Percentiles rank a stretch among this genome's conserved stretches.
Evolutionary conservation across 805 yeast genomes (phyloP).

Genomic region (Barnettozyma sp.): DNA sequence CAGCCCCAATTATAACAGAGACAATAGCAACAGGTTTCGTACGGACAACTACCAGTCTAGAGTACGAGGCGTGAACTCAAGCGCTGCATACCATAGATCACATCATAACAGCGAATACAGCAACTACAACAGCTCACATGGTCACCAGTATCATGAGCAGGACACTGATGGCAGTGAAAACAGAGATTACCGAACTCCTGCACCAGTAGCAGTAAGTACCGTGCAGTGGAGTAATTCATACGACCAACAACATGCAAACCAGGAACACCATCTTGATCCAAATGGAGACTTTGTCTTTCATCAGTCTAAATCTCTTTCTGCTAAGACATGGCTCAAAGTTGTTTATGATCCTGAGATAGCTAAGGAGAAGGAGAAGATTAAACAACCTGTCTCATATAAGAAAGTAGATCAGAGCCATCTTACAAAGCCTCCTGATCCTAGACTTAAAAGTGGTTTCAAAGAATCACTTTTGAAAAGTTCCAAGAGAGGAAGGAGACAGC

Average conservation of each 20-base stretch:
- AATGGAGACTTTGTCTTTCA: slow-evolving; percentile 10
- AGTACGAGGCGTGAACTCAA: no score
- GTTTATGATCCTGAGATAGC: slow-evolving; percentile 46
- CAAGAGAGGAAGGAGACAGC: slow-evolving; percentile 31
- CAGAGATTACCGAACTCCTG: no score
- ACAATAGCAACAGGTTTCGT: no score
- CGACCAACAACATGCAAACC: slow-evolving; percentile 3
- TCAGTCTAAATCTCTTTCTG: slow-evolving; percentile 5
- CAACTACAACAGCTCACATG: no score
- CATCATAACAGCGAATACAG: no score
- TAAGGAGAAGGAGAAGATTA: slow-evolving; percentile 38
- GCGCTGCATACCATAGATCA: no score
- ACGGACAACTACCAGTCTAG: no score
- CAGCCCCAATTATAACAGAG: no score
- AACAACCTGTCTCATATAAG: slow-evolving; percentile 31
- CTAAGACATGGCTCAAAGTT: slow-evolving; percentile 32
- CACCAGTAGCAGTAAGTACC: not conserved
- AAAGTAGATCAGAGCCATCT: slow-evolving; percentile 21
- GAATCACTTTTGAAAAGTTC: slow-evolving; percentile 21
- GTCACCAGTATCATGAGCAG: no score
- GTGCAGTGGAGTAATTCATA: not conserved
- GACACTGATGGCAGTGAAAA: no score
- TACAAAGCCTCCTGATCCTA: slow-evolving; percentile 33
- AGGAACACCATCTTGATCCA: slow-evolving; percentile 5
- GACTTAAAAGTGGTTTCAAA: slow-evolving; percentile 21